phyloP scores from a whole-genome alignment of 257 asterid genomes.

The Solanum medicagineum region DNA sequence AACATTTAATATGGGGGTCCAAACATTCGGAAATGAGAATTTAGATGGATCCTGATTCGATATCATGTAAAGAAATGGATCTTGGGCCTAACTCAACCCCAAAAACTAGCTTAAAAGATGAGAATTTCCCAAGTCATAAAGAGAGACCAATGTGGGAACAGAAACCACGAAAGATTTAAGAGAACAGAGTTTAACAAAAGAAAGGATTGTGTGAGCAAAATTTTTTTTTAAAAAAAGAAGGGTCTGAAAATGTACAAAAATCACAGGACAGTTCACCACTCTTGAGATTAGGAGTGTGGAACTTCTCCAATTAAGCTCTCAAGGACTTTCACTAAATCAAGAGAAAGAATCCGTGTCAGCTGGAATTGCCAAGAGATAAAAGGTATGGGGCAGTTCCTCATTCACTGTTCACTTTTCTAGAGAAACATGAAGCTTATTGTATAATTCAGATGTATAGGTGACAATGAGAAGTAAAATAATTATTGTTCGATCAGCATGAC shows the following conservation, averaged over 20 bases:
- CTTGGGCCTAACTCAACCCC: no score
- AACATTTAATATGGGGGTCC: no score
- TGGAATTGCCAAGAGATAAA: neutral
- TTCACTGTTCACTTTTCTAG: neutral
- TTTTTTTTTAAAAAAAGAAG: no score
- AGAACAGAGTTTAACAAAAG: neutral
- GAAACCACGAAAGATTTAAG: neutral
- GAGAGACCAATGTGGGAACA: no score
- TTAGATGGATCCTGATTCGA: no score
- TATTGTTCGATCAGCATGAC: neutral
- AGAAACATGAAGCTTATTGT: neutral
- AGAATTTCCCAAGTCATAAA: no score
- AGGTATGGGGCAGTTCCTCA: neutral
- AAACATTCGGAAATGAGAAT: no score
- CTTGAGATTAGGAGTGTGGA: neutral
- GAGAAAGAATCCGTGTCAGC: neutral
- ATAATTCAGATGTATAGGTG: neutral
- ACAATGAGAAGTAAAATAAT: neutral
- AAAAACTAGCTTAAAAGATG: no score
- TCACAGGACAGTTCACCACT: neutral
- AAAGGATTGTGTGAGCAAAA: neutral
- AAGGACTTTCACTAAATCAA: neutral
- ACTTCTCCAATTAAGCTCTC: neutral
- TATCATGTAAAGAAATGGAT: no score
- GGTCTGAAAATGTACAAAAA: neutral